phyloP scores from a whole-genome alignment of 805 yeast species.

The Kuraishia piskuri region DNA sequence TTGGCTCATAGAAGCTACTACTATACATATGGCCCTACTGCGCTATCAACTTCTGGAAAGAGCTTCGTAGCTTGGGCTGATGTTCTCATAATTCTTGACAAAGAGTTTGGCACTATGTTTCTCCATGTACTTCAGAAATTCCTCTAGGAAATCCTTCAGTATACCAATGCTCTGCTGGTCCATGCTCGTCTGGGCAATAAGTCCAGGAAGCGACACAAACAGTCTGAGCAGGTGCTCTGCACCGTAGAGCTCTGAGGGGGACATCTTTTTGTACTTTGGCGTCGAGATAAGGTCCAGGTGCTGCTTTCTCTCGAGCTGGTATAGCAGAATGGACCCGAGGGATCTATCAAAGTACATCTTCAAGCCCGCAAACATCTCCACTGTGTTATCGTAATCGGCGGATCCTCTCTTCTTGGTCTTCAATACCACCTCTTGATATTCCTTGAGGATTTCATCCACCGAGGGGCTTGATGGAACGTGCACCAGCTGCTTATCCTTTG shows the following conservation, averaged over 20 bases:
- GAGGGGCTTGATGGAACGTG: constrained; percentile 51
- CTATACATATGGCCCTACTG: background rate
- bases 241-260: constrained; percentile 51
- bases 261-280: constrained; percentile 23
- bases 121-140: constrained; percentile 43
- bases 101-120: constrained; percentile 29
- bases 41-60: constrained; percentile 12
- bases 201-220: constrained; percentile 71
- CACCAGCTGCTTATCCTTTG: constrained; percentile 69
- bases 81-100: constrained; percentile 37
- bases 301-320: constrained; percentile 73
- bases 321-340: constrained; percentile 59
- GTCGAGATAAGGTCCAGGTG: constrained; percentile 41
- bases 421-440: constrained; percentile 30
- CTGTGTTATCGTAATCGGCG: constrained; percentile 35
- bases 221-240: constrained; percentile 75
- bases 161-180: constrained; percentile 61
- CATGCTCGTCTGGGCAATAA: constrained; percentile 73
- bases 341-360: constrained; percentile 66
- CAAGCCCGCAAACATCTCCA: constrained; percentile 68
- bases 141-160: constrained; percentile 46
- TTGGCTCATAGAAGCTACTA: background rate
- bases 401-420: constrained; percentile 40
- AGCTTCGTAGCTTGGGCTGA: constrained; percentile 39
- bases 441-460: constrained; percentile 43